Conservation (phyloP, 2,329 filamentous ascomycete species). For the Cladosporium phlei region DNA sequence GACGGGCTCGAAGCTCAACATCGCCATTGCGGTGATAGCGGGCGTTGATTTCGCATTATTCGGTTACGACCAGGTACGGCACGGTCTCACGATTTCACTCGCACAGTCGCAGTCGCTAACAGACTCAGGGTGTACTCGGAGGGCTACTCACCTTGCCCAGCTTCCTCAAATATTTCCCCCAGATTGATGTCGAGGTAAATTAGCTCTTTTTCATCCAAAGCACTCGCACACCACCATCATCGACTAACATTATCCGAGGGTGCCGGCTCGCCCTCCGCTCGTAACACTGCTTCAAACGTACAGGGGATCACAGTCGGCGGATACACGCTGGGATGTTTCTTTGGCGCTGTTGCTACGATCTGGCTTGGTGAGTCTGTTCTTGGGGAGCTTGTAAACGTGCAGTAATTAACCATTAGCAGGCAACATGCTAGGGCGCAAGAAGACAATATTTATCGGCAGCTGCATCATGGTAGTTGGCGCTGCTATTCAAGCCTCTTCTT, state of each 20-base stretch:
- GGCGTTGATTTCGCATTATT: slow-evolving; percentile 34
- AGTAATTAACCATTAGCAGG: neutral
- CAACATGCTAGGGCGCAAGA: slow-evolving; percentile 48
- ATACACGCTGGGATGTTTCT: slow-evolving; percentile 44
- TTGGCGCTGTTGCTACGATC: slow-evolving; percentile 46
- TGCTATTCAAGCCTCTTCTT: slow-evolving; percentile 45
- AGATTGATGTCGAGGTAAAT: slow-evolving; percentile 34
- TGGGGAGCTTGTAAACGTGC: neutral
- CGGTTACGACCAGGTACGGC: slow-evolving; percentile 19
- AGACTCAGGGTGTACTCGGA: slow-evolving; percentile 37
- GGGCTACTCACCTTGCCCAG: slow-evolving; percentile 40
- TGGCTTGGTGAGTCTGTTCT: slow-evolving; percentile 35
- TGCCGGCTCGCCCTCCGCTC: slow-evolving; percentile 11
- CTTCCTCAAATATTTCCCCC: slow-evolving; percentile 40
- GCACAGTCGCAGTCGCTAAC: slow-evolving; percentile 17
- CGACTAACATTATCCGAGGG: no score
- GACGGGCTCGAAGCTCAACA: slow-evolving; percentile 36
- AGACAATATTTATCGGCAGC: slow-evolving; percentile 48
- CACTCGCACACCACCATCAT: no score
- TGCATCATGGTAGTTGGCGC: slow-evolving; percentile 50
- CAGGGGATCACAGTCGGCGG: slow-evolving; percentile 31
- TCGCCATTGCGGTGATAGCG: slow-evolving; percentile 40
- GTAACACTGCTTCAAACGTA: slow-evolving; percentile 20
- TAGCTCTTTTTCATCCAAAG: no score
- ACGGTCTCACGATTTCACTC: neutral